Percentiles rank a stretch among this genome's conserved stretches.
phyloP scores from a whole-genome alignment of 2,329 filamentous ascomycete species.

The Aspergillus calidoustus region DNA sequence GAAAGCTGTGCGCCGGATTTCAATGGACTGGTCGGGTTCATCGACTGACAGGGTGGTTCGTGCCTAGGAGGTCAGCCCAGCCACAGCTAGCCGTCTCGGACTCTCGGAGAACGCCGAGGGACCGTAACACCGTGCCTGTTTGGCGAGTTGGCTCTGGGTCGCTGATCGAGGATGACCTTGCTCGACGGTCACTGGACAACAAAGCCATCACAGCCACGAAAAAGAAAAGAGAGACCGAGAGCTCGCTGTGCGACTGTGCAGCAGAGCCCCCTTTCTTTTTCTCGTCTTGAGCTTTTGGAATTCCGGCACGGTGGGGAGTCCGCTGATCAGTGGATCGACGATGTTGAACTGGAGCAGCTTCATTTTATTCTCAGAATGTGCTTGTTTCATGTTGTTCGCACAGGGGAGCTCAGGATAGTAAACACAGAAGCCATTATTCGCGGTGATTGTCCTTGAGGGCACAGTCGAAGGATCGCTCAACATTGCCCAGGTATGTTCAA shows the following conservation, averaged over 20 bases:
- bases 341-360: background rate
- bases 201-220: constrained; percentile 12
- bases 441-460: too few relatives aligned
- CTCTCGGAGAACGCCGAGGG: background rate
- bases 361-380: background rate
- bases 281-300: background rate
- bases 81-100: background rate
- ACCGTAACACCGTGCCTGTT: background rate
- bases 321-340: background rate
- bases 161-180: background rate
- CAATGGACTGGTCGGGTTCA: background rate
- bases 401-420: background rate
- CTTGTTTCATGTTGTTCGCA: background rate
- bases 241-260: background rate
- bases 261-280: constrained; percentile 2
- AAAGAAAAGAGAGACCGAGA: background rate
- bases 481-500: background rate
- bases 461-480: background rate
- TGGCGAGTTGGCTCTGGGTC: background rate
- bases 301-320: constrained; percentile 1
- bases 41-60: background rate
- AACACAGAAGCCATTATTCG: too few relatives aligned
- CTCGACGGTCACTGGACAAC: background rate
- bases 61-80: background rate
- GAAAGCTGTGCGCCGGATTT: background rate